Evolutionary conservation across 2,329 filamentous ascomycete species (phyloP), one percentile per base, ranked within the genome.

Genomic region (Escovopsis sp.): DNA sequence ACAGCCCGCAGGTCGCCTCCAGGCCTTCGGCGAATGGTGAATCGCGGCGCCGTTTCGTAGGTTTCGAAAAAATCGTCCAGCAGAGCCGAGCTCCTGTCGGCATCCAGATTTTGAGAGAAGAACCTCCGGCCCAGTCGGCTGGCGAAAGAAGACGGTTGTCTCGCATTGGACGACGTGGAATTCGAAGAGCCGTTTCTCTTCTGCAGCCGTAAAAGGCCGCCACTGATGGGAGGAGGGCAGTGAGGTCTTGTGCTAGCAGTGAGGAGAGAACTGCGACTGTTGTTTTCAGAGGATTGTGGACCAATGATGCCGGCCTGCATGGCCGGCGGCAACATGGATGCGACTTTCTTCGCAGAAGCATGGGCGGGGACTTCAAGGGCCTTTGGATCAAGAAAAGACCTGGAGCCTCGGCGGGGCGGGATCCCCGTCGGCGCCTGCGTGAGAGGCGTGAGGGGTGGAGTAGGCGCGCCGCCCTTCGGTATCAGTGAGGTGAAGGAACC

Each of bases 1-100:
- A 72, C 78, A 13, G 76, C 78, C 41, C 78, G 70, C 33, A 90
- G 57, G 51, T 88, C 76, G 25, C 83, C 81, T 33, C 82, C 83
- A 6, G 81, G 83, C 12, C 77, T 68, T 49, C 83, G 66, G 40
- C 83, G 69, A 41, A 90, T 65, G 29, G 78, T 65, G 31, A 76
- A 70, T 6, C 71, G 56, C n/a, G 73, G 72, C 15, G 60, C 58
- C 2, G 69, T 65, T 33, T 65, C 52, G 2, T 63, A 34, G 8
- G 43, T 40, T 35, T 40, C 48, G 6, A 43, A 58, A 6, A 62
- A 62, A 0, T 64, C 49, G 4, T 61, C 63, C 5, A 59, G 58
- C 16, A 66, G 57, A 2, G 72, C 76, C 0, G 72, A 73, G 30
- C 63, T 63, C 0, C 66, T 68, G 0, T 65, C 73, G 4, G 71